Percentiles rank a stretch among this genome's conserved stretches.
Evolutionary conservation across 2,329 filamentous ascomycete species (phyloP).

Genomic region (Penicillium sp.): DNA sequence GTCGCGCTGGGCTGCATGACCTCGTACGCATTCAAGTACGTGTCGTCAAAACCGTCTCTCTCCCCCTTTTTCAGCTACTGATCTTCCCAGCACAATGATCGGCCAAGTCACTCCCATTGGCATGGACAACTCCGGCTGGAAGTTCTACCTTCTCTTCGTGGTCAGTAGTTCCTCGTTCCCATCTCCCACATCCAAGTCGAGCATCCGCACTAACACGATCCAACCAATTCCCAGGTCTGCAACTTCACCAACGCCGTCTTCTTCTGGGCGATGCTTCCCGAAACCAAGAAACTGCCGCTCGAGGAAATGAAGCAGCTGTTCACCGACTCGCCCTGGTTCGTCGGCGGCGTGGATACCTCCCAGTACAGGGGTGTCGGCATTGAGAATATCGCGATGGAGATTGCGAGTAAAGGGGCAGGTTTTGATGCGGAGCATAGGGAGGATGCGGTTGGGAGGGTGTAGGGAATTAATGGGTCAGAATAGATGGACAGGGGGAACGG

Average conservation of each 20-base stretch:
- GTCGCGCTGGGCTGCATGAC: background rate
- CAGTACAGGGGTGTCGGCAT: no score
- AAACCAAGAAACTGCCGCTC: background rate
- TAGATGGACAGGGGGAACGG: no score
- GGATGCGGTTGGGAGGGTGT: no score
- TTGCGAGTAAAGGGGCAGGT: no score
- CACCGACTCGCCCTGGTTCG: background rate
- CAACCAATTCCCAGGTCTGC: background rate
- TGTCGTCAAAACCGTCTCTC: no score
- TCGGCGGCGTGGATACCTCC: background rate
- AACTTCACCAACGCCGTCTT: conserved; percentile 5
- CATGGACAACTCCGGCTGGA: background rate
- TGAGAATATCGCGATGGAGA: no score
- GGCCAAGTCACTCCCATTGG: background rate
- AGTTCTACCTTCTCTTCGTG: background rate
- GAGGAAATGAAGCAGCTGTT: conserved; percentile 6
- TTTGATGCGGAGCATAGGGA: no score
- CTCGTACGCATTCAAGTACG: background rate
- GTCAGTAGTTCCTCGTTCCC: no score
- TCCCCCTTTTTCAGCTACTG: no score
- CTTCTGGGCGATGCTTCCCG: conserved; percentile 1
- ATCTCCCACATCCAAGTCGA: no score
- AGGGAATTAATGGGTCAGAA: no score
- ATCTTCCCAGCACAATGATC: background rate
- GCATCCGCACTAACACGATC: no score